phyloP scores from a whole-genome alignment of 2,329 filamentous ascomycete species.

The Beauveria sp. region DNA sequence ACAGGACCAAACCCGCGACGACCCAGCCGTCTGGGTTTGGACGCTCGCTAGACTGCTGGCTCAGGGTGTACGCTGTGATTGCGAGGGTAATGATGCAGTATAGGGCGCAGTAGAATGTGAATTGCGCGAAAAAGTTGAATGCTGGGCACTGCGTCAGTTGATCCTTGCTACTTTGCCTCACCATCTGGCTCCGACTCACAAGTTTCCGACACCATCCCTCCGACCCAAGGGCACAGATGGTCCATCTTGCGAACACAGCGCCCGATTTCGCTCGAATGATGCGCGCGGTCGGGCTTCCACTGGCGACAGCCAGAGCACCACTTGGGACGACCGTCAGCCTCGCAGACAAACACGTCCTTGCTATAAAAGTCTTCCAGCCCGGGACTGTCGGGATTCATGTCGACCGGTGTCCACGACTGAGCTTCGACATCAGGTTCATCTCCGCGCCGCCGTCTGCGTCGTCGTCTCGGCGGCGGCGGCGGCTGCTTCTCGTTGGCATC shows the following conservation, averaged over 20 bases:
- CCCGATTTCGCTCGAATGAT: constrained; percentile 76
- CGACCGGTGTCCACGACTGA: constrained; percentile 29
- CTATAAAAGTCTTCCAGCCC: constrained; percentile 71
- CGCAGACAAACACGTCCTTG: constrained; percentile 77
- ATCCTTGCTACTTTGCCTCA: background rate
- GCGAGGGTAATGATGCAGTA: constrained; percentile 60
- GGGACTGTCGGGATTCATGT: constrained; percentile 50
- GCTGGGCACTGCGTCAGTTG: constrained; percentile 30
- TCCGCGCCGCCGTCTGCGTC: constrained; percentile 13
- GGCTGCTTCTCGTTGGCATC: constrained; percentile 21
- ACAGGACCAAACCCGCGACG: constrained; percentile 58
- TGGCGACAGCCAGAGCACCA: constrained; percentile 81
- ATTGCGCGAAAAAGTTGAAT: constrained; percentile 91
- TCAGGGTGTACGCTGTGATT: constrained; percentile 56
- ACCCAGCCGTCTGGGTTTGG: constrained; percentile 47
- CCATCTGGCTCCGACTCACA: constrained; percentile 34
- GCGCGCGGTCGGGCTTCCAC: constrained; percentile 81
- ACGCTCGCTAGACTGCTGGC: constrained; percentile 39
- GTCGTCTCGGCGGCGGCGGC: constrained; percentile 22
- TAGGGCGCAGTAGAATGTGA: constrained; percentile 63
- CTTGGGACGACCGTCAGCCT: constrained; percentile 71
- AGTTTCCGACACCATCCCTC: constrained; percentile 80
- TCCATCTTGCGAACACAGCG: constrained; percentile 88
- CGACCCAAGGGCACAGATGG: constrained; percentile 95
- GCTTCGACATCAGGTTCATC: constrained; percentile 17